phyloP scores from a whole-genome alignment of 148 eudicot species.

The Oxyria digyna region DNA sequence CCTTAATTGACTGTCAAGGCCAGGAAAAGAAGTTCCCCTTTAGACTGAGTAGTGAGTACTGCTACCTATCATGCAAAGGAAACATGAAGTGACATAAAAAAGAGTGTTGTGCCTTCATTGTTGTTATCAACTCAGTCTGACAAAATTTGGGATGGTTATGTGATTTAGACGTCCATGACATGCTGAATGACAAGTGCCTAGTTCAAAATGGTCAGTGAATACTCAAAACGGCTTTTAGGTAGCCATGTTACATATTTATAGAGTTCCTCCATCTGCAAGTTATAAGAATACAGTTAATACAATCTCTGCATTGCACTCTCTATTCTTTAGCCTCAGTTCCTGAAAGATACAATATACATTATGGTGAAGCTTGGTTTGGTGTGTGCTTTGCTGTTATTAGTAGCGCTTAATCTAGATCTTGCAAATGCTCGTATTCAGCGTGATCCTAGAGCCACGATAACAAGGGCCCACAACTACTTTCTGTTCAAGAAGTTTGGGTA shows the following conservation, averaged over 20 bases:
- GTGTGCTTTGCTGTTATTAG: background rate
- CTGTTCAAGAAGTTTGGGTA: slow-evolving; percentile 4
- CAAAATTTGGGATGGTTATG: background rate
- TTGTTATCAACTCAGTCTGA: background rate
- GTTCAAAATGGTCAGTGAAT: background rate
- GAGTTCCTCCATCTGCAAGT: too few species aligned
- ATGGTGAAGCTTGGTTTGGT: background rate
- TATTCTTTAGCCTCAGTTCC: background rate
- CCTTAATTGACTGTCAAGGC: background rate
- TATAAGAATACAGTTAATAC: too few species aligned
- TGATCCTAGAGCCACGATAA: background rate
- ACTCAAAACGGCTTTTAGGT: background rate
- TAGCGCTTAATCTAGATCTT: background rate
- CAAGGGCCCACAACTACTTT: background rate
- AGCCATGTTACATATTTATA: background rate
- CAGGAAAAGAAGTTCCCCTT: background rate
- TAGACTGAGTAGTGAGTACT: too few species aligned
- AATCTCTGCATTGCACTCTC: background rate
- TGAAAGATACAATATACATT: background rate
- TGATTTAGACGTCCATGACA: background rate
- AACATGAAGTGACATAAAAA: background rate
- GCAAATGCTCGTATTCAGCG: background rate
- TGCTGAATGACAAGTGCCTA: background rate
- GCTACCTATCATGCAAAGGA: background rate
- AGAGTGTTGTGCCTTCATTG: background rate